Evolutionary conservation across 129 eudicot genomes (phyloP), one percentile per base, ranked within the genome.

Genomic region (Saussurea involucrata): DNA sequence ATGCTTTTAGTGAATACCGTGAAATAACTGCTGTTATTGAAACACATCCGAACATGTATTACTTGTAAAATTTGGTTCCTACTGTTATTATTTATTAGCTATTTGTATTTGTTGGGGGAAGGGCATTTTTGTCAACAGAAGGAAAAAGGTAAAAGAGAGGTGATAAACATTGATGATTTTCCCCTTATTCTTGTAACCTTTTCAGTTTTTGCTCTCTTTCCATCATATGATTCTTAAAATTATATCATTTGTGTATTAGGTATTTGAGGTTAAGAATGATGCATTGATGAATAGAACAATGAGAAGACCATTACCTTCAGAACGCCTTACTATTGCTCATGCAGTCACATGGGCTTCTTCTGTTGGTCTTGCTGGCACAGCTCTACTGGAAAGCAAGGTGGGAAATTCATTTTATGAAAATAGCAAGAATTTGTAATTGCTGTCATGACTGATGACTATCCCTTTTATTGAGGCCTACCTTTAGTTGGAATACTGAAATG

Each of bases 251-350:
- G 8, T 86, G 71, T 46, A 17, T 20, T 75, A 94, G 98, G 96
- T 91, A 36, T 94, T 91, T 55, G 98, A 94, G 88, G 85, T 94
- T 27, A 89, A 81, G 21, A 94, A 94, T 83, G 98, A 94, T 36
- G 96, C 92, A 3, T 63, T 79, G 85, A 94, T 94, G 98, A 94
- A 89, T 73, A 84, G 98, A 89, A 94, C 98, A 76, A 87, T 28
- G 89, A 81, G 81, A 63, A 91, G 98, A 73, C 98, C 98, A 28
- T 77, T 94, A 36, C 98, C 98, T 46, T 94, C 97, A 1, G 97
- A 97, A 7, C 93, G 98, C 60, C 63, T 94, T 49, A 82, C 86
- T 37, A 11, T 81, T 81, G 86, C 97, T 74, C 97, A 94, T 76
- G 98, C 98, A 37, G 80, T 86, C 68, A 76, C 84, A 33, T 94